Evolutionary conservation across 352 stramenopile species (phyloP).

Genomic region (Pythium apleroticum): DNA sequence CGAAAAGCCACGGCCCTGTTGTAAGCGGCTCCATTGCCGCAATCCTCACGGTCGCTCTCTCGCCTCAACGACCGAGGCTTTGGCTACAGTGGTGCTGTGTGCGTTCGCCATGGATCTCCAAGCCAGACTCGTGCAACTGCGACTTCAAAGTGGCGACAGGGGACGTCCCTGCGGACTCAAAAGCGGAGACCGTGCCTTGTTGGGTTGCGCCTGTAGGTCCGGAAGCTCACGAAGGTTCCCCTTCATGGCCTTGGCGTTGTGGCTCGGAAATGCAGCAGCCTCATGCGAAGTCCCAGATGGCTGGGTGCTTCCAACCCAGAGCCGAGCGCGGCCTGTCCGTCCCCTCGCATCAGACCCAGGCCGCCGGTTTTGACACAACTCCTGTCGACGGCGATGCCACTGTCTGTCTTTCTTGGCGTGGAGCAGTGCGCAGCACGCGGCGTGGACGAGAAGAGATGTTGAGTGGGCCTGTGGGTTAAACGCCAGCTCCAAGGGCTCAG

Average conservation of each 20-base stretch:
- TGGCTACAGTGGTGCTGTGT: background rate
- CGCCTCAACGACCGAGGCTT: background rate
- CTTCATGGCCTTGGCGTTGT: too few species aligned
- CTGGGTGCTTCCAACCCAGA: background rate
- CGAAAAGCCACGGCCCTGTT: background rate
- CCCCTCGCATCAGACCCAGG: too few species aligned
- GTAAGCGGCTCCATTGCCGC: background rate
- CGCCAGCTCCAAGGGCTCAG: too few species aligned
- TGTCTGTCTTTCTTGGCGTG: background rate
- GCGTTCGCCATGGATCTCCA: background rate
- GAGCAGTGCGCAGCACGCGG: too few species aligned
- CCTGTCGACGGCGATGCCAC: background rate
- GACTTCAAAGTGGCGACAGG: background rate
- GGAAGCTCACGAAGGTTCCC: too few species aligned
- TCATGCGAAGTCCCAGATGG: too few species aligned
- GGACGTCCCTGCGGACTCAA: too few species aligned
- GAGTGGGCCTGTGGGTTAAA: too few species aligned
- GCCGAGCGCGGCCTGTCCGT: background rate
- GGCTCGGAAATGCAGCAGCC: too few species aligned
- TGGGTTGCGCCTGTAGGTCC: too few species aligned
- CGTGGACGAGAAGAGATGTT: too few species aligned
- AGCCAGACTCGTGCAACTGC: background rate
- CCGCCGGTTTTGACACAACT: background rate
- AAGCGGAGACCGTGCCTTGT: background rate
- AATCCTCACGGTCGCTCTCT: background rate